These are phyloP conservation scores for Sarocladiaceae sp. DNA, from an alignment of 2,329 filamentous ascomycete genomes.

Conservation along the genomic window DNA sequence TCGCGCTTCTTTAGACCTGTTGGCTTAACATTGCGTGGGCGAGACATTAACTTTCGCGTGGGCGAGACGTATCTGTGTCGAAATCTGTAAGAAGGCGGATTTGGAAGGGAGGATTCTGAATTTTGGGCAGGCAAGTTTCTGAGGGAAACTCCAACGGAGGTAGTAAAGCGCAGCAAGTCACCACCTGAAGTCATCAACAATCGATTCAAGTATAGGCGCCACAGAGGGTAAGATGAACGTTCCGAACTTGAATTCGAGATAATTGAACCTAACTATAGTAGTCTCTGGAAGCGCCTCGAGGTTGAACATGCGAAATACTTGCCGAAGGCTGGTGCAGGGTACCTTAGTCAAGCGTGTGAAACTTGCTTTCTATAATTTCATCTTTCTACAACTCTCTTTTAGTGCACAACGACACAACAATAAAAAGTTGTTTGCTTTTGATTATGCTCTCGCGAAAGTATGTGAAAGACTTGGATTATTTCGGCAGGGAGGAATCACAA, in stretches of 20 bases:
- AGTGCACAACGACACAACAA: not conserved
- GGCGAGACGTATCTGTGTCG: not conserved
- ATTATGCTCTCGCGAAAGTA: not conserved
- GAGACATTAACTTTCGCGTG: not conserved
- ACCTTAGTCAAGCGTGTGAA: conserved; percentile 1
- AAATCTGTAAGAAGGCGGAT: not conserved
- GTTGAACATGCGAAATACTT: conserved; percentile 3
- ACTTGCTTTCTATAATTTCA: not conserved
- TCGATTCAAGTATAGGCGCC: not conserved
- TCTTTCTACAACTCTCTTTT: conserved; percentile 2
- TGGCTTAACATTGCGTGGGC: not conserved
- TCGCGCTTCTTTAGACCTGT: not conserved
- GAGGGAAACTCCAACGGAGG: not conserved
- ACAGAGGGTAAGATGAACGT: conserved; percentile 2
- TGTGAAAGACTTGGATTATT: not conserved
- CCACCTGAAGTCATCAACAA: not conserved
- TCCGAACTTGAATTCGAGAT: conserved; percentile 1
- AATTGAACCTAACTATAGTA: conserved; percentile 4
- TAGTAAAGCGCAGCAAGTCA: conserved; percentile 1
- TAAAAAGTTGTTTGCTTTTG: not conserved
- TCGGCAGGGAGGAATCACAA: not conserved
- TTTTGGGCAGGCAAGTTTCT: not conserved
- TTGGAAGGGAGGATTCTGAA: not conserved
- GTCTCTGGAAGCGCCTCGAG: not conserved
- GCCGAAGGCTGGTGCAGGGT: not conserved